Conservation (phyloP, 73 alveolate genomes). For the Loxodes magnus region DNA sequence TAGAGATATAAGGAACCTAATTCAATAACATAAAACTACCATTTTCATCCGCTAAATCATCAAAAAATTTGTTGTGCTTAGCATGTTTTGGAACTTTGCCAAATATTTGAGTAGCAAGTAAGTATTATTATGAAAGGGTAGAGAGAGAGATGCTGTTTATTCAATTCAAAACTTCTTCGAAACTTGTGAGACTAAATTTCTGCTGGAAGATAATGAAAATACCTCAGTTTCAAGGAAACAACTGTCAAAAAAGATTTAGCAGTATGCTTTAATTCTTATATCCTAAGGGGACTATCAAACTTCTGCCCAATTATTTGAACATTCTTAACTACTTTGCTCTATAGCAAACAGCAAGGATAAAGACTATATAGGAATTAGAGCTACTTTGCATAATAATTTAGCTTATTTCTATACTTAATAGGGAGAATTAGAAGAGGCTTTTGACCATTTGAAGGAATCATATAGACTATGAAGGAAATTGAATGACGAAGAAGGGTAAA, state of each 20-base stretch:
- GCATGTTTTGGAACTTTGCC: conserved; percentile 2
- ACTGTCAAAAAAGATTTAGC: background rate
- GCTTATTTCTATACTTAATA: background rate
- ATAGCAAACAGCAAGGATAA: background rate
- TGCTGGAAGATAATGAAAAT: background rate
- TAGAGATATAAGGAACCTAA: no score
- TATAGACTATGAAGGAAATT: background rate
- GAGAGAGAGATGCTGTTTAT: background rate
- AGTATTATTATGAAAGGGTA: no score
- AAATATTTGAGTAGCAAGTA: background rate
- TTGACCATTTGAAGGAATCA: background rate
- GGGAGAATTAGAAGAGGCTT: conserved; percentile 12
- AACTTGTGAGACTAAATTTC: background rate
- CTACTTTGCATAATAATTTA: background rate
- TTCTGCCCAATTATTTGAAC: background rate
- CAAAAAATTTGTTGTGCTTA: conserved; percentile 1
- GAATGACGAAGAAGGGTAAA: background rate
- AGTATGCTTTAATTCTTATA: background rate
- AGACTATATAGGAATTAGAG: conserved; percentile 1
- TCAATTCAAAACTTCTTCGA: background rate
- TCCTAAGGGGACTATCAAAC: background rate
- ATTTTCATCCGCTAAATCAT: conserved; percentile 11
- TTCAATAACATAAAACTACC: no score
- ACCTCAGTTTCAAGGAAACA: background rate
- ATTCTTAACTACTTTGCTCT: background rate